Evolutionary conservation across 1,284 basidiomycete genomes (phyloP), one percentile per base, ranked within the genome.

Genomic region (Agaricales sp.): DNA sequence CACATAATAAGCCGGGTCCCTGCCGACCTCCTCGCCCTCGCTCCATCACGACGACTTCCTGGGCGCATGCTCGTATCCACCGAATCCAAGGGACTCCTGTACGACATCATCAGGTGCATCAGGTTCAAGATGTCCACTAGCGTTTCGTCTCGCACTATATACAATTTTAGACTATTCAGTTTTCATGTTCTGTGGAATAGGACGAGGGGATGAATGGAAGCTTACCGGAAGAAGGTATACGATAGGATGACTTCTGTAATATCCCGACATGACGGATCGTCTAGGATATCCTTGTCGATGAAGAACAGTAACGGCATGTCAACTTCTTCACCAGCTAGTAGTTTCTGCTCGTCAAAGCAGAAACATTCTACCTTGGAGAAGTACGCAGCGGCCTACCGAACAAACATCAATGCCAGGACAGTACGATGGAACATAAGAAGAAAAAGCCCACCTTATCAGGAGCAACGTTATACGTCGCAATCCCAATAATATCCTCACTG

Each of bases 321-420:
- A 16, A 99, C 91, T 66, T 98, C 94, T 67, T 99, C 96, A 19
- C 88, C 87, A 0, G 95, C 94, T 19, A 97, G 71, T 16, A 99
- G 78, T 59, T 87, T 90, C 67, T 99, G 96, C 64, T 99, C 96
- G 65, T 99, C 96, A 58, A 99, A 99, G 68, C 96, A 99, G 73
- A 99, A 99, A 59, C 96, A 99, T 66, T 99, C 96, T 4, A 99
- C 93, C 70, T 99, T 99, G 51, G 94, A 92, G 63, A 99, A 99
- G 66, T 98, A 99, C 0, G 95, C 93, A 3, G 96, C 96, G 57
- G 98, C 81, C 92, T 97, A 61, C 4, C 20, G 16, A 20, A 16
- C 6, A 8, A 24, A 22, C 1, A 44, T 49, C 48, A 48, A 26
- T 22, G 24, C 16, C 37, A 39, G 19, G 24, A 22, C 22, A 52